Evolutionary conservation across 495 filamentous ascomycete species (phyloP), one percentile per base, ranked within the genome.

Genomic region (Neurospora terricola): DNA sequence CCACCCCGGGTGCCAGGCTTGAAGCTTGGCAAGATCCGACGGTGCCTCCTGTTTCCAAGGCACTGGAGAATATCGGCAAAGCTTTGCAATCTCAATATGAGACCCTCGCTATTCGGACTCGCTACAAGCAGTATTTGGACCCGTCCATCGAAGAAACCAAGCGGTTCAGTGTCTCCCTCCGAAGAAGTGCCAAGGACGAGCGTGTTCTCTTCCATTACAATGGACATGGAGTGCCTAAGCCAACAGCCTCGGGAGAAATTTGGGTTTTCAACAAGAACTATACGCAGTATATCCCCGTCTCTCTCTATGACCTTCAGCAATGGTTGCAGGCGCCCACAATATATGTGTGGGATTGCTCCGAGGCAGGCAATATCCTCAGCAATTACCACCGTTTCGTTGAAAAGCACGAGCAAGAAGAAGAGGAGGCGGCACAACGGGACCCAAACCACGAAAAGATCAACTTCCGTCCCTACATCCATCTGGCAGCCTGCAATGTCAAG

Each of bases 251-350:
- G 4, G 96, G 96, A 11, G 96, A 99, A 81, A 97, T 99, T 14
- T 99, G 96, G 96, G 96, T 98, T 3, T 99, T 99, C 82, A 99
- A 99, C 83, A 94, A 93, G 74, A 97, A 92, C 76, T 99, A 97
- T 79, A 99, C 96, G 0, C 96, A 99, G 81, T 99, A 99, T 77
- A 99, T 99, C 38, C 96, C 96, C 0, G 92, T 99, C 68, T 97
- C 95, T 2, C 83, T 99, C 10, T 98, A 97, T 79, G 96, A 99
- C 76, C 87, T 99, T 30, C 96, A 98, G 80, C 89, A 90, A 30
- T 99, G 96, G 96, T 89, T 99, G 5, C 95, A 94, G 54, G 94
- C 94, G 0, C 96, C 96, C 4, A 97, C 94, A 72, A 89, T 99
- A 39, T 98, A 95, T 78, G 96, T 99, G 45, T 99, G 95, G 86